A percentile compares a stretch with the other conserved stretches of the same genome.
Conservation (phyloP, 176 grass and related monocot genomes). For the Carex kokanica region DNA sequence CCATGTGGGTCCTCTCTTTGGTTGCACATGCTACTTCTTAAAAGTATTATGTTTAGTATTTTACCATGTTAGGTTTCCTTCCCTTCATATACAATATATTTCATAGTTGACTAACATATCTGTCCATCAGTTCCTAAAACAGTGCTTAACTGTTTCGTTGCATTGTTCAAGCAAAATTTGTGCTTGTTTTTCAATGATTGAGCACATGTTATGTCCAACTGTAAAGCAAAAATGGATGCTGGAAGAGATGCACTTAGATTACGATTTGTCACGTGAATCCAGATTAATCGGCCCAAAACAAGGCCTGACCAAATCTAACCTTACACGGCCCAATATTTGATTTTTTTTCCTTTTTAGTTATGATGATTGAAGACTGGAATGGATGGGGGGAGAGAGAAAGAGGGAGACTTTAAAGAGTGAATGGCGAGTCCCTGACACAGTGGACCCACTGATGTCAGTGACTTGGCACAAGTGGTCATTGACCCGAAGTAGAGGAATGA, state of each 20-base stretch:
- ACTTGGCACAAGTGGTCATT: too few species aligned
- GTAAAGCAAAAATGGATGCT: not conserved
- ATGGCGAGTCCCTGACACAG: too few species aligned
- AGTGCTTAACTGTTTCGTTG: slow-evolving; percentile 2
- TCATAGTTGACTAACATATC: not conserved
- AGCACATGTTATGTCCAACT: slow-evolving; percentile 13
- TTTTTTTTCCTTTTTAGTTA: not conserved
- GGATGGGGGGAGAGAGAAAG: too few species aligned
- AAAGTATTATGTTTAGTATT: slow-evolving; percentile 2
- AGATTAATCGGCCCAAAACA: not conserved
- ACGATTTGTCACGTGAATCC: not conserved
- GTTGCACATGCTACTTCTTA: slow-evolving; percentile 17
- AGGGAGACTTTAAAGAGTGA: too few species aligned
- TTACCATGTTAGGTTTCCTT: slow-evolving; percentile 21
- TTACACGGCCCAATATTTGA: not conserved
- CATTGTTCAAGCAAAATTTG: not conserved
- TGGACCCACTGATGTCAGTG: too few species aligned
- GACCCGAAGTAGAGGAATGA: too few species aligned
- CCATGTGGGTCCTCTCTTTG: slow-evolving; percentile 30
- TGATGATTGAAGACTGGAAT: not conserved
- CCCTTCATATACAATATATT: not conserved
- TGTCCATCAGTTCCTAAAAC: not conserved
- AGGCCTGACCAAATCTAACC: not conserved
- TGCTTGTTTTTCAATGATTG: not conserved
- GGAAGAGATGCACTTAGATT: not conserved